phyloP scores from a whole-genome alignment of 352 stramenopile genomes.

The Globisporangium sylvaticum region DNA sequence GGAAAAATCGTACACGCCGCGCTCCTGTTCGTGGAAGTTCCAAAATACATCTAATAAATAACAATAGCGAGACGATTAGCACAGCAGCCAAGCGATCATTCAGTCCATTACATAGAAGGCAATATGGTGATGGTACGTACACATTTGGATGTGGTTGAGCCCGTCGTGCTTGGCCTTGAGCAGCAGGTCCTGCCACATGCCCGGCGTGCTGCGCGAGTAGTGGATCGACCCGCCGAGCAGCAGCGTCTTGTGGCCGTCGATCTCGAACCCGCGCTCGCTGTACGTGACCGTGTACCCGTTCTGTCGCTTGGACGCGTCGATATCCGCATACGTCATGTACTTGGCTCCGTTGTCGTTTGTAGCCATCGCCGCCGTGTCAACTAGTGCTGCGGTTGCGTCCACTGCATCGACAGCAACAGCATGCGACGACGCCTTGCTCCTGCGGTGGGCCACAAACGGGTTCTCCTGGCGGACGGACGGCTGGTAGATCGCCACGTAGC shows the following conservation, averaged over 20 bases:
- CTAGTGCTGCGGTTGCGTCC: background rate
- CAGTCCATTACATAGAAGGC: background rate
- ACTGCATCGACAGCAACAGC: conserved; percentile 1
- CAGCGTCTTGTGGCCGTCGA: conserved; percentile 52
- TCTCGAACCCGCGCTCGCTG: conserved; percentile 47
- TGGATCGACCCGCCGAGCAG: conserved; percentile 69
- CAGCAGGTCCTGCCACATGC: conserved; percentile 55
- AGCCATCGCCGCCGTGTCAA: background rate
- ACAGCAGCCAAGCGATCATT: background rate
- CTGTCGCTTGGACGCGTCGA: conserved; percentile 31
- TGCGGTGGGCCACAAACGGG: conserved; percentile 17
- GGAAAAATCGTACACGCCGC: conserved; percentile 47
- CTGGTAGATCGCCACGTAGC: conserved; percentile 45
- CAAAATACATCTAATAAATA: conserved; percentile 60
- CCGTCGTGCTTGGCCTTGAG: conserved; percentile 64
- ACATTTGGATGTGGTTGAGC: conserved; percentile 72
- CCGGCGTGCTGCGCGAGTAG: conserved; percentile 46
- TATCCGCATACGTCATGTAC: conserved; percentile 64
- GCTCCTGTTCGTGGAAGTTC: conserved; percentile 60
- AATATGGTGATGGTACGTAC: conserved; percentile 24
- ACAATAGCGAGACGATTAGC: conserved; percentile 1
- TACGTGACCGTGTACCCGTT: conserved; percentile 50
- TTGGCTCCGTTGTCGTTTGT: conserved; percentile 2
- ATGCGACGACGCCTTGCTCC: background rate
- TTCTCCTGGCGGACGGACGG: conserved; percentile 41